Base-by-base conservation (phyloP, 1,139 yeast genomes). In the Nakaseomyces glabratus region DNA sequence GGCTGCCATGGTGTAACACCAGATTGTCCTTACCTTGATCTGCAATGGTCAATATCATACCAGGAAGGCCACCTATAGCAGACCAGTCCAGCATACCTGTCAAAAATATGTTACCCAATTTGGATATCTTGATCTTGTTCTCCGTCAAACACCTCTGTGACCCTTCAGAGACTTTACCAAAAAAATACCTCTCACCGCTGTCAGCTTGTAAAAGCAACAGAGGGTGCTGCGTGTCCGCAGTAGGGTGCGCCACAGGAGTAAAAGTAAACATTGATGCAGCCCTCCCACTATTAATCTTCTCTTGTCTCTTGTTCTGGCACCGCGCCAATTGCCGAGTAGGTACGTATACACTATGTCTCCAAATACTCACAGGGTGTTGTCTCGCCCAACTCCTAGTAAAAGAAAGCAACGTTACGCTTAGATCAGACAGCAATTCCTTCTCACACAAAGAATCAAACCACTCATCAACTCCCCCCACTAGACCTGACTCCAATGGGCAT, bases 81-180 rank as follows among this genome's bases (percentile, higher is more conserved):
- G 69, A 58, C 96, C 96, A 88, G 35, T 67, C 62, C 10, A 82
- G 46, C 10, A 64, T 65, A 2, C 98, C 98, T 0, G 95, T 76
- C 6, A 88, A 51, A 49, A 84, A 86, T 2, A 88, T 65, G 20
- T 76, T 72, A 36, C 71, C 68, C 22, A 85, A 60, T 44, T 73
- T 76, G 3, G 71, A 61, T 14, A 76, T 60, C 41, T 70, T 63
- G 16, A 75, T 55, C 35, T 71, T 68, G 41, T 68, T 65, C 39
- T 76, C 80, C 40, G 71, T 70, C 34, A 79, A 57, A 7, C 70
- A 62, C 46, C 98, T 65, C 55, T 90, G 98, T 0, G 86, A 62
- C 1, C 97, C 97, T 52, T 86, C 96, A 4, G 93, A 74, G 3
- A 84, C 59, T 38, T 78, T 75, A 2, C 98, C 98, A 52, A 90